Base-by-base conservation (phyloP, 1,139 yeast species). In the Meyerozyma guilliermondii region DNA sequence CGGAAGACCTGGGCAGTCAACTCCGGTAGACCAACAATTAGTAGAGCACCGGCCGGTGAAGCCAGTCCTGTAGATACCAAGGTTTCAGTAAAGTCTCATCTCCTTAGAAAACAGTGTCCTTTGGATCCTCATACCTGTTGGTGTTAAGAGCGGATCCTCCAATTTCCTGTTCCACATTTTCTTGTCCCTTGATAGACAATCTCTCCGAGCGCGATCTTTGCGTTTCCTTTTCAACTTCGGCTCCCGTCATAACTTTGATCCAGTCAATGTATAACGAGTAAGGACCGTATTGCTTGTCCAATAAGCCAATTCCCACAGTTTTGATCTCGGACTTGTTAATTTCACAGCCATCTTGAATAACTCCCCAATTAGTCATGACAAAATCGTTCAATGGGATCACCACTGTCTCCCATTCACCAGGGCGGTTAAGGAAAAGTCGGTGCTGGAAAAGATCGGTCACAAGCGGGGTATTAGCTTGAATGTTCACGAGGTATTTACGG, bases 361-460 rank as follows among this genome's bases (percentile, higher is more conserved):
- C 79, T 8, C 95, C 95, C 76, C 87, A 81, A 56, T 85, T 86
- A 27, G 95, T 87, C 65, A 87, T 71, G 44, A 87, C 91, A 62
- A 87, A 86, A 55, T 84, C 91, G 50, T 80, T 74, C 44, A 87
- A 68, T 40, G 94, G 89, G 33, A 87, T 81, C 31, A 82, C 78
- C 29, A 87, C 88, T 1, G 88, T 83, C 57, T 87, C 95, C 95
- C 95, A 87, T 49, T 80, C 74, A 3, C 91, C 91, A 0, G 91
- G 89, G 33, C 72, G 76, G 51, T 81, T 78, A 47, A 87, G 68
- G 54, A 86, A 87, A 50, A 87, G 69, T 35, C 95, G 66, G 61
- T 87, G 95, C 62, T 87, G 96, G 60, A 81, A 87, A 48, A 87
- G 68, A 60, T 87, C 95, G 1, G 94, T 84, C 6, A 82, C 77